Evolutionary conservation across 352 stramenopile genomes (phyloP), one percentile per base, ranked within the genome.

Genomic region (Globisporangium cylindrosporum): DNA sequence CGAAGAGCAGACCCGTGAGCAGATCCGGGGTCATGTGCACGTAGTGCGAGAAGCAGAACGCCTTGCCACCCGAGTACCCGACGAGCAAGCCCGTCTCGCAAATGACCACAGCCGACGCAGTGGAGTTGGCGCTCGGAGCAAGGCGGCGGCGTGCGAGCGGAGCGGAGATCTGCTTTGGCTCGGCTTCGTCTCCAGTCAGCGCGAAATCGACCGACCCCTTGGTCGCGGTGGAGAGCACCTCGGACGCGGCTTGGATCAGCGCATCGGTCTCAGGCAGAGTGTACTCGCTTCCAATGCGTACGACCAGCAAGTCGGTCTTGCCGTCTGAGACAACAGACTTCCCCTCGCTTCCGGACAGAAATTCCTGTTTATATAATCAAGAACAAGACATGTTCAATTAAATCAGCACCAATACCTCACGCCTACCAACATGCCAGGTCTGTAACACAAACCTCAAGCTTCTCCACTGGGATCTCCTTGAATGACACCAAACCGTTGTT

Each of bases 21-120:
- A 95, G 78, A 64, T 91, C 75, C 10, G 87, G 87, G 36, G 87
- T 95, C 79, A 92, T 92, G 77, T 79, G 80, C 67, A 95, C 87
- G 63, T 82, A 93, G 72, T 93, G 87, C 64, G 87, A 91, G 63
- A 93, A 95, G 81, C 87, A 95, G 75, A 92, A 95, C 41, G 84
- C 80, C 60, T 82, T 91, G 70, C 80, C 80, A 2, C 64, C 73
- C 55, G 80, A 81, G 54, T 78, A 77, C 36, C 85, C 86, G 10
- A 95, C 24, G 18, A 82, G 68, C 69, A 90, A 91, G 57, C 82
- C 85, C 15, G 73, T 71, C 51, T 91, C 82, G 53, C 87, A 95
- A 55, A 88, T 58, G 57, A 92, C 63, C 25, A 74, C 66, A 8
- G 71, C 70, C 0, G 70, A 67, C 14, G 64, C 63, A 3, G 62